Evolutionary conservation across 345 rosid species (phyloP).

Genomic region (Populus pruinosa): DNA sequence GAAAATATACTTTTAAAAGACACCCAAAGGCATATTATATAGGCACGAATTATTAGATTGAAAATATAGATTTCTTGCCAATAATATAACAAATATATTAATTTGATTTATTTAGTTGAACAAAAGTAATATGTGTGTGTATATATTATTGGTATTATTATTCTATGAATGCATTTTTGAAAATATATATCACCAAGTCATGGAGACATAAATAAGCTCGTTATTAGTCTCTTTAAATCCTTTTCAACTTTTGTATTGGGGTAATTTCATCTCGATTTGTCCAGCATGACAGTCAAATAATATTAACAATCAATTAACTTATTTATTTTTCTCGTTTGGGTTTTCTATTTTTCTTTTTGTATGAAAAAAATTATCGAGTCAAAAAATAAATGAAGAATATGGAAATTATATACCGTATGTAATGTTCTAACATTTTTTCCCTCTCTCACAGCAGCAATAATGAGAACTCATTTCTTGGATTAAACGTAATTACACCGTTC

Average conservation of each 20-base stretch:
- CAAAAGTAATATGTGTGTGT: not conserved
- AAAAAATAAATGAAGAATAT: not conserved
- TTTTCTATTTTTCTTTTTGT: not conserved
- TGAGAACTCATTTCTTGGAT: no score
- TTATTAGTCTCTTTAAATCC: not conserved
- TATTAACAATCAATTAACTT: no score
- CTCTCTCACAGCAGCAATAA: no score
- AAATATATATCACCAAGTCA: not conserved
- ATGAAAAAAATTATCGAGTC: not conserved
- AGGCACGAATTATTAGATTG: no score
- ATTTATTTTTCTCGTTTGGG: no score
- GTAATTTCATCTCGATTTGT: no score
- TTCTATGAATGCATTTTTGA: not conserved
- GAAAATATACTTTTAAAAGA: no score
- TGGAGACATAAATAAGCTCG: not conserved
- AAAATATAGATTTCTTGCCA: no score
- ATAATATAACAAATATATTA: no score
- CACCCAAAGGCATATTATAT: no score
- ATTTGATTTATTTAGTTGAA: not conserved
- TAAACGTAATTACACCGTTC: no score
- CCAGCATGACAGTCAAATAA: not conserved
- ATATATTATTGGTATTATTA: not conserved
- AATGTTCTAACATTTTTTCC: no score
- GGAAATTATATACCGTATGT: not conserved
- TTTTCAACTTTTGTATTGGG: not conserved